A percentile compares a stretch with the other conserved stretches of the same genome.
Evolutionary conservation across 2,329 filamentous ascomycete species (phyloP).

Genomic region (Botrytis cinerea): DNA sequence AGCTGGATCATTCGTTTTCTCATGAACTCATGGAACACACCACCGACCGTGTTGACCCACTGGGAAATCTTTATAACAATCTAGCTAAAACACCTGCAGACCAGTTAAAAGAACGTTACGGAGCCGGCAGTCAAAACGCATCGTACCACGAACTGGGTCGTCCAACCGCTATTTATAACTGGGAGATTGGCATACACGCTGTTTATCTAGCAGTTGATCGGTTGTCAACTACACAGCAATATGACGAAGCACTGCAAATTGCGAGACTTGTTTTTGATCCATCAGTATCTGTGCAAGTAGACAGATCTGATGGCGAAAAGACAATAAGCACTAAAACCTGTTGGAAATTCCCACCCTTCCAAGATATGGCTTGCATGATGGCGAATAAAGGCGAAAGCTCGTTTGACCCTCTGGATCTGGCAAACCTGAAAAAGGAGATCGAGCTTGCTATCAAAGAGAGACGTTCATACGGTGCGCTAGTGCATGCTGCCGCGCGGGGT

Average conservation of each 20-base stretch:
- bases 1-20: background rate
- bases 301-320: background rate
- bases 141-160: constrained; percentile 31
- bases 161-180: constrained; percentile 40
- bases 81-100: background rate
- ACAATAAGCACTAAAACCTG: background rate
- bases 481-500: constrained; percentile 36
- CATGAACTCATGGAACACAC: constrained; percentile 2
- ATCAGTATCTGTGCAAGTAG: background rate
- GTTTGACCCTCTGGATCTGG: constrained; percentile 34
- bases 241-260: constrained; percentile 27
- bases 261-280: constrained; percentile 3
- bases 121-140: background rate
- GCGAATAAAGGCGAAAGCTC: constrained; percentile 9
- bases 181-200: constrained; percentile 40
- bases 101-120: background rate
- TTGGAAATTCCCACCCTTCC: constrained; percentile 2
- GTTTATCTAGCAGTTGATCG: constrained; percentile 31
- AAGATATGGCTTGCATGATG: background rate
- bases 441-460: background rate
- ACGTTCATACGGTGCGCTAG: constrained; percentile 31
- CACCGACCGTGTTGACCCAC: background rate
- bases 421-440: background rate
- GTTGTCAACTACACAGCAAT: constrained; percentile 34
- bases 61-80: background rate